Evolutionary conservation across 257 asterid species (phyloP).

Genomic region (Orobanche coerulescens): DNA sequence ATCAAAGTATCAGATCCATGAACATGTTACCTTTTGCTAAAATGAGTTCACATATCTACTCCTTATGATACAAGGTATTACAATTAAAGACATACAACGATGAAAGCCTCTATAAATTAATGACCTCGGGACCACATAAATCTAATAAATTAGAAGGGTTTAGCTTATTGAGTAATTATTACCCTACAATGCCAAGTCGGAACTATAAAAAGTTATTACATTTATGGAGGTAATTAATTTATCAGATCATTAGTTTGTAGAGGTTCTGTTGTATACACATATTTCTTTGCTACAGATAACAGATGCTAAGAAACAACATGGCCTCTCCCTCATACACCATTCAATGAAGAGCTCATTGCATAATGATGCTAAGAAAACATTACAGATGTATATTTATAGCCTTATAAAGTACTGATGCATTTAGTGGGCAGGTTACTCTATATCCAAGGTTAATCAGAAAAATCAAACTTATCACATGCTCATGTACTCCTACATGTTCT

Average conservation of each 20-base stretch:
- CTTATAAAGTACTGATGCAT: neutral
- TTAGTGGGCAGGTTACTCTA: neutral
- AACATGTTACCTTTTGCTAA: neutral
- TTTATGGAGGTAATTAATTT: too few relatives aligned
- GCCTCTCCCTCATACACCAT: neutral
- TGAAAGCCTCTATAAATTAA: too few relatives aligned
- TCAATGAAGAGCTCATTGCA: neutral
- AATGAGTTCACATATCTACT: neutral
- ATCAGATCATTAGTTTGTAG: too few relatives aligned
- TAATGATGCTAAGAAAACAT: neutral
- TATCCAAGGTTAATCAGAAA: neutral
- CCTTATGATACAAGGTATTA: too few relatives aligned
- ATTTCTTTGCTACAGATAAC: too few relatives aligned
- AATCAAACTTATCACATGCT: neutral
- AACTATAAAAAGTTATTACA: too few relatives aligned
- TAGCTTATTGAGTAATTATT: too few relatives aligned
- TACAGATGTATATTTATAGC: neutral
- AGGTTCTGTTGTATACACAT: too few relatives aligned
- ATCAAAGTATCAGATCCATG: neutral
- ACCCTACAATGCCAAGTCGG: too few relatives aligned
- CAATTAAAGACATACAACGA: too few relatives aligned
- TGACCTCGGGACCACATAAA: too few relatives aligned
- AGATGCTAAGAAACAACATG: neutral
- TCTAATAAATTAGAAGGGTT: too few relatives aligned
- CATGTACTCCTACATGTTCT: neutral